These are phyloP conservation scores for Coemansia umbellata DNA, from an alignment of 192 early-diverging fungal species.

Conservation along the genomic window DNA sequence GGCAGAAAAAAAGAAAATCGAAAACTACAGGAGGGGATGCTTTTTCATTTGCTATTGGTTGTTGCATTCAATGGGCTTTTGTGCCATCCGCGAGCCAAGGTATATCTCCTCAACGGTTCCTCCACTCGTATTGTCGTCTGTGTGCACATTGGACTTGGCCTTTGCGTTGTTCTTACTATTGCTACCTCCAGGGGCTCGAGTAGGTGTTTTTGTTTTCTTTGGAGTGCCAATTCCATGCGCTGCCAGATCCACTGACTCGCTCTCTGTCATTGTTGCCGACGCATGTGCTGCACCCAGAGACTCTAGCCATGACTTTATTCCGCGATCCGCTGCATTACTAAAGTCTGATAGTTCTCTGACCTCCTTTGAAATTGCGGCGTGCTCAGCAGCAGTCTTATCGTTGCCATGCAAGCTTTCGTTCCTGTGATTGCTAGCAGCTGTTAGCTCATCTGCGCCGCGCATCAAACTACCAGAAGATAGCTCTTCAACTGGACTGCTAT, in stretches of 20 bases:
- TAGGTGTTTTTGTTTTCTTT: neutral
- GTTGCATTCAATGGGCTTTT: constrained; percentile 40
- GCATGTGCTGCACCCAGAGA: constrained; percentile 19
- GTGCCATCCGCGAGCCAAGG: constrained; percentile 19
- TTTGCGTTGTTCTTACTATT: neutral
- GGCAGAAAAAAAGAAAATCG: no score
- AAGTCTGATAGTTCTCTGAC: constrained; percentile 6
- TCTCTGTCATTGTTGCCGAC: neutral
- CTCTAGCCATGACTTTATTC: constrained; percentile 34
- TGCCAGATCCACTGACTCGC: neutral
- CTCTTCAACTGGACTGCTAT: no score
- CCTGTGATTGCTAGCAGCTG: no score
- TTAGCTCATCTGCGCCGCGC: no score
- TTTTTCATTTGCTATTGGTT: constrained; percentile 13
- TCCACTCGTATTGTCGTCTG: neutral
- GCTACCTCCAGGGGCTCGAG: neutral
- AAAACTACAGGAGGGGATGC: no score
- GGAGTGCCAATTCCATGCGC: neutral
- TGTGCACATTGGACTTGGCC: no score
- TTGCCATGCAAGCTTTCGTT: neutral
- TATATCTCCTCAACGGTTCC: constrained; percentile 29
- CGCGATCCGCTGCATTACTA: constrained; percentile 30
- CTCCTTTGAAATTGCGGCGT: no score
- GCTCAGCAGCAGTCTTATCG: neutral
- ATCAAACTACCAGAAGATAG: no score